Evolutionary conservation across 768 basidiomycete genomes (phyloP).

Genomic region (Amanita phalloides): DNA sequence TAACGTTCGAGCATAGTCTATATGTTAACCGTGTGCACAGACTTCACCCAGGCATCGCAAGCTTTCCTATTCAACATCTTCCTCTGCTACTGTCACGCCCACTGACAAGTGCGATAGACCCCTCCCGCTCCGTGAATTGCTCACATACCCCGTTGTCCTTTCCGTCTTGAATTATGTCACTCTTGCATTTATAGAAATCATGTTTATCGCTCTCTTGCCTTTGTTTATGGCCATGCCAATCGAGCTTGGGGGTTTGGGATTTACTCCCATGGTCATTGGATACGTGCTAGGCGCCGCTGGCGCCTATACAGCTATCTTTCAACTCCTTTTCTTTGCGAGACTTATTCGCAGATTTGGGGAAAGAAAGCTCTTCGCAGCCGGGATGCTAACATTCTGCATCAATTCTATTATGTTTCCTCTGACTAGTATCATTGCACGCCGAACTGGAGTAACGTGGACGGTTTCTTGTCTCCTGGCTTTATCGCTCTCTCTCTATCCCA

Average conservation of each 20-base stretch:
- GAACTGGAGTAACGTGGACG: slow-evolving; percentile 19
- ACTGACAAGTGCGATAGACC: slow-evolving; percentile 12
- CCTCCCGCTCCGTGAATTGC: slow-evolving; percentile 29
- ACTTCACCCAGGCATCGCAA: not conserved
- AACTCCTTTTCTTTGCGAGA: slow-evolving; percentile 28
- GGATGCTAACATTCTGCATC: not conserved
- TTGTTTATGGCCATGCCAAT: slow-evolving; percentile 62
- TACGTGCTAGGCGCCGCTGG: slow-evolving; percentile 36
- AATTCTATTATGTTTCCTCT: slow-evolving; percentile 26
- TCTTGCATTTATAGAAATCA: slow-evolving; percentile 44
- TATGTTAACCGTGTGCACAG: not conserved
- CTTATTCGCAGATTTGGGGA: slow-evolving; percentile 31
- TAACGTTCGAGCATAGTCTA: not conserved
- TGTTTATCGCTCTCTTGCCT: slow-evolving; percentile 43
- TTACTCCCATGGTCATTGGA: slow-evolving; percentile 54
- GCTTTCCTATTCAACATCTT: not conserved
- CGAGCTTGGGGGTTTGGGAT: slow-evolving; percentile 53
- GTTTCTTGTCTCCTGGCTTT: slow-evolving; percentile 26
- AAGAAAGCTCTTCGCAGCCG: slow-evolving; percentile 24
- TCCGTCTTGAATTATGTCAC: slow-evolving; percentile 61
- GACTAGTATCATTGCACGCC: slow-evolving; percentile 27
- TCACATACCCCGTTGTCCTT: slow-evolving; percentile 48
- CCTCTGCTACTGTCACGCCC: not conserved
- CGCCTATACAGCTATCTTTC: slow-evolving; percentile 26
- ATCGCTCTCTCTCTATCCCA: slow-evolving; percentile 18